Evolutionary conservation across 306 rosid genomes (phyloP), one percentile per base, ranked within the genome.

Genomic region (Trichosanthes truncata): DNA sequence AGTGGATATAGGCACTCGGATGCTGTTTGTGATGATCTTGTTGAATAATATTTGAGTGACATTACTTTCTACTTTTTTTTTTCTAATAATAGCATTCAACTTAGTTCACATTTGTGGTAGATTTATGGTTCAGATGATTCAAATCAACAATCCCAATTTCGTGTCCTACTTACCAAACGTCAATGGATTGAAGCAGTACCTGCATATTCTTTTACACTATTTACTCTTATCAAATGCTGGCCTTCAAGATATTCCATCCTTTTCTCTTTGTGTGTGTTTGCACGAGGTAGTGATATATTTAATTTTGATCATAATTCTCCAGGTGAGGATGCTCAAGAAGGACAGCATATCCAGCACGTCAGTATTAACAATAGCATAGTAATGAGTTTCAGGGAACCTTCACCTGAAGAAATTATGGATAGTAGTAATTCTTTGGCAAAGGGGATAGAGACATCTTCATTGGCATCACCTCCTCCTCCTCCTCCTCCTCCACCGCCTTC

Each of bases 401-500:
- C 48, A 35, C 65, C 52, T 31, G 13, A 57, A 60, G 52, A 79
- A 29, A 77, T 31, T 74, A 38, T 43, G 63, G 80, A 74, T 74
- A 81, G 59, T 26, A 86, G 66, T 25, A 59, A 51, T 26, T 88
- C 88, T 77, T 74, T 65, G 7, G 48, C 35, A 20, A 81, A 59
- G 20, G 51, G 40, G 14, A 18, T 46, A 61, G 88, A 62, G 40
- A 31, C 74, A 29, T 81, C 52, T 67, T 33, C 76, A 5, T 55
- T 79, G 18, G 87, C 62, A 5, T 73, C 86, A 74, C 88, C 89
- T 49, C 93, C 91, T 62, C 92, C 97, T 80, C 38, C 67, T 6
- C 87, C 89, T 33, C 92, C 90, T 55, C 92, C 97, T 77, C 92
- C 97, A 69, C 91, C 89, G 4, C 89, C 87, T 43, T 87, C 88